Evolutionary conservation across 148 eudicot genomes (phyloP), one percentile per base, ranked within the genome.

Genomic region (Rhododendron mucronatum): DNA sequence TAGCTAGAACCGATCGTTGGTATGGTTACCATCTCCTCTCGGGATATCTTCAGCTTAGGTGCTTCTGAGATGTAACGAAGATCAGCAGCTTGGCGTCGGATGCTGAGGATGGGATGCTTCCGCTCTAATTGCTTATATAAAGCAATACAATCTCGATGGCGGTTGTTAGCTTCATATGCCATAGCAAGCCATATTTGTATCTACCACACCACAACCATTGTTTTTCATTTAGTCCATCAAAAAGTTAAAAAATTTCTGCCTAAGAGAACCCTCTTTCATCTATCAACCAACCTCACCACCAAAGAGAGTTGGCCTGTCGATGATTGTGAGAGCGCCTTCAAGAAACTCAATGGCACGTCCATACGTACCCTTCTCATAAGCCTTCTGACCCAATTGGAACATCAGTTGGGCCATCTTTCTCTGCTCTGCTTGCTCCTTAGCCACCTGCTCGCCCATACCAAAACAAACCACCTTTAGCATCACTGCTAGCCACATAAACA

Each of bases 171-270:
- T 86, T 95, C 99, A 73, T 97, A 97, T 35, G 98, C 99, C 99
- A 97, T 97, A 74, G 95, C 99, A 88, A 97, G 96, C 99, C 99
- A 97, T 91, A 97, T 97, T 90, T 97, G 99, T 90, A 97, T 97
- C 98, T 97, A 92, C 75, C 59, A 87, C 51, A 83, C 33, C 85
- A 88, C 71, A 88, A 53, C 28, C 69, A 69, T 77, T 82, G 53
- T 30, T 82, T 69, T 47, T 51, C 41, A 86, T 89, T 28, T 16
- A 86, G 87, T 11, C 10, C 20, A 82, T 78, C 74, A 30, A 53
- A 69, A 26, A 80, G 33, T 15, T 11, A 51, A 4, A 57, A 83
- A 23, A 0, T 0, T 48, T 80, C n/a, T 28, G 28, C 51, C 50
- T 35, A 33, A 84, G 48, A n/a, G 67, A 80, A 67, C 84, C 77